These are phyloP conservation scores for Ogataea angusta DNA, from an alignment of 805 yeast species.

Conservation along the genomic window DNA sequence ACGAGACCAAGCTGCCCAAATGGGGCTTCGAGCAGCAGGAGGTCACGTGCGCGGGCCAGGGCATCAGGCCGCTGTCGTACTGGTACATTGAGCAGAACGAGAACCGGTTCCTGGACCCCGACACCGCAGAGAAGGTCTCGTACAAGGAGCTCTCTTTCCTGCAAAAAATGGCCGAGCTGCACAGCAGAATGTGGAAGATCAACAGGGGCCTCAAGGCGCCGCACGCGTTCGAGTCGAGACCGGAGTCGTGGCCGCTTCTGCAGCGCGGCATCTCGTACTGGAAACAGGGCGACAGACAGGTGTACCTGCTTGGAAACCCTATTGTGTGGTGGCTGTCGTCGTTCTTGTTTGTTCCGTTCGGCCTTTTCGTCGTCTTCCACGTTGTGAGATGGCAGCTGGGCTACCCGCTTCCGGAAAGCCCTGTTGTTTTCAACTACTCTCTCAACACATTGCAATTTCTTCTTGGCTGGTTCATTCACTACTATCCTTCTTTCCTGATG, in stretches of 20 bases:
- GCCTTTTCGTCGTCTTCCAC: constrained; percentile 44
- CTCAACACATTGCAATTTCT: constrained; percentile 58
- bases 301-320: constrained; percentile 78
- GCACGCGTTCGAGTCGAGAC: constrained; percentile 70
- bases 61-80: constrained; percentile 53
- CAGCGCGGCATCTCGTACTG: constrained; percentile 81
- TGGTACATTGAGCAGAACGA: constrained; percentile 76
- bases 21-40: constrained; percentile 88
- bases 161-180: constrained; percentile 62
- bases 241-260: constrained; percentile 72
- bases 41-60: constrained; percentile 75
- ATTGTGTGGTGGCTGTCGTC: constrained; percentile 74
- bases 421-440: constrained; percentile 62
- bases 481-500: constrained; percentile 78
- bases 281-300: constrained; percentile 51
- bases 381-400: constrained; percentile 64
- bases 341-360: constrained; percentile 48
- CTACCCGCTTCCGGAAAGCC: constrained; percentile 40
- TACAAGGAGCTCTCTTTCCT: constrained; percentile 54
- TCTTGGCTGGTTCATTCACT: constrained; percentile 71
- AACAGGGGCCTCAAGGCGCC: constrained; percentile 66
- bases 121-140: constrained; percentile 46
- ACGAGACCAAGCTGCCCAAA: constrained; percentile 67
- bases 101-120: constrained; percentile 42
- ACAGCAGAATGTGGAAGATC: constrained; percentile 72